Evolutionary conservation across 23 red algal genomes (phyloP).

Genomic region (Cyanidiococcus yangmingshanensis): DNA sequence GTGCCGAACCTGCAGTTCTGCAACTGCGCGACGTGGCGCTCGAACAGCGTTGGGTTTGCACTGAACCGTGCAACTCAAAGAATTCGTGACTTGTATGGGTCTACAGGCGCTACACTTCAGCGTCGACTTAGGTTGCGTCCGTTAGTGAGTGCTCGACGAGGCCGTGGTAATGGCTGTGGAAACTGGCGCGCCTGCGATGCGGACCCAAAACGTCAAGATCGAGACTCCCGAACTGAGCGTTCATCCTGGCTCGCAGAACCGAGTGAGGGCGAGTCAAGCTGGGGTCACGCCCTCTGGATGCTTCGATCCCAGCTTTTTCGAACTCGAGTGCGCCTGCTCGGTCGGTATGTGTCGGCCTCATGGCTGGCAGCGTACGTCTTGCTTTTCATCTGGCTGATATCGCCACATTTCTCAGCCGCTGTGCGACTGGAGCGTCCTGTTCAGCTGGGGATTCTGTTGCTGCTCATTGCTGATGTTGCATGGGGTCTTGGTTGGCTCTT

Average conservation of each 20-base stretch:
- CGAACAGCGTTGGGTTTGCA: no score
- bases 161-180: no score
- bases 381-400: not conserved
- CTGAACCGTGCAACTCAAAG: no score
- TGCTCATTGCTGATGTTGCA: not conserved
- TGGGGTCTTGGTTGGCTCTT: slow-evolving; percentile 4
- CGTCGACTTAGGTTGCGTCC: no score
- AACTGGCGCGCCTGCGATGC: no score
- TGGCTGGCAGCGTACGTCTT: not conserved
- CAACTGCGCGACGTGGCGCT: no score
- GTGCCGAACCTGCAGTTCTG: no score
- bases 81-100: no score
- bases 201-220: no score
- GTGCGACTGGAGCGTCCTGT: not conserved
- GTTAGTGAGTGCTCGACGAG: no score
- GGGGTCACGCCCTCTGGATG: not conserved
- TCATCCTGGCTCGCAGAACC: not conserved
- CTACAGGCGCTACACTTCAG: no score
- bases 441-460: not conserved
- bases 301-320: not conserved
- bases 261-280: not conserved
- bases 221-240: no score
- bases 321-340: not conserved
- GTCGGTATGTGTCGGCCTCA: not conserved
- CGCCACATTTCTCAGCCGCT: not conserved